A percentile compares a stretch with the other conserved stretches of the same genome.
Evolutionary conservation across 2,329 filamentous ascomycete species (phyloP).

Genomic region (Orbilia ellipsospora): DNA sequence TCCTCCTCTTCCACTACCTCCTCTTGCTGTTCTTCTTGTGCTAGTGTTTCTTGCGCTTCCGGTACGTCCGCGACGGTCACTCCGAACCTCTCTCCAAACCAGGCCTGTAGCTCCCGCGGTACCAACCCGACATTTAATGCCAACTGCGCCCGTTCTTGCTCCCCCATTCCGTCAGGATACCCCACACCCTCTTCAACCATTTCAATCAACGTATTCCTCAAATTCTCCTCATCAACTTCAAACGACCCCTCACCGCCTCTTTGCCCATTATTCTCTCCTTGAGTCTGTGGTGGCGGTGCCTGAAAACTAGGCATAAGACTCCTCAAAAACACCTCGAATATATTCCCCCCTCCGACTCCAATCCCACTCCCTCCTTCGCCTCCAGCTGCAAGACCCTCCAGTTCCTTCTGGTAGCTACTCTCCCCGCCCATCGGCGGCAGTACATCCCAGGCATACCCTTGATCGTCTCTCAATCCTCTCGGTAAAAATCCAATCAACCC

Average conservation of each 20-base stretch:
- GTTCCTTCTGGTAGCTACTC: conserved; percentile 54
- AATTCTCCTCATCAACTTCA: conserved; percentile 56
- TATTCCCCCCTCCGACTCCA: not conserved
- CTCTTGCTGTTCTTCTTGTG: conserved; percentile 32
- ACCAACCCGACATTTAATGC: conserved; percentile 29
- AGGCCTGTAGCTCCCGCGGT: conserved; percentile 21
- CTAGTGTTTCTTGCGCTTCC: not conserved
- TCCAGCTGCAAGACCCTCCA: conserved; percentile 12
- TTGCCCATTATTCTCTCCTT: not conserved
- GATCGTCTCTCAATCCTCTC: conserved; percentile 70
- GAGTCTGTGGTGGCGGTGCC: not conserved
- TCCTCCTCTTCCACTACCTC: conserved; percentile 60
- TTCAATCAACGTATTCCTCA: conserved; percentile 58
- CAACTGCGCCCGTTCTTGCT: conserved; percentile 15
- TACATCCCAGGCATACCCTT: conserved; percentile 82
- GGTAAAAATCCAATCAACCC: conserved; percentile 77
- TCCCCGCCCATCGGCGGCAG: conserved; percentile 73
- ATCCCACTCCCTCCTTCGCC: not conserved
- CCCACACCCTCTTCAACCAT: conserved; percentile 57
- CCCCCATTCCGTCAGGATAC: conserved; percentile 15
- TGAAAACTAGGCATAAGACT: conserved; percentile 45
- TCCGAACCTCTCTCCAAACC: conserved; percentile 28
- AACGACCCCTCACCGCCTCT: conserved; percentile 33
- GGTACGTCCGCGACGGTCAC: not conserved
- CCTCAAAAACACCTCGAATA: conserved; percentile 48